Base-by-base conservation (phyloP, 2,329 filamentous ascomycete genomes). In the Fusarium mexicanum region DNA sequence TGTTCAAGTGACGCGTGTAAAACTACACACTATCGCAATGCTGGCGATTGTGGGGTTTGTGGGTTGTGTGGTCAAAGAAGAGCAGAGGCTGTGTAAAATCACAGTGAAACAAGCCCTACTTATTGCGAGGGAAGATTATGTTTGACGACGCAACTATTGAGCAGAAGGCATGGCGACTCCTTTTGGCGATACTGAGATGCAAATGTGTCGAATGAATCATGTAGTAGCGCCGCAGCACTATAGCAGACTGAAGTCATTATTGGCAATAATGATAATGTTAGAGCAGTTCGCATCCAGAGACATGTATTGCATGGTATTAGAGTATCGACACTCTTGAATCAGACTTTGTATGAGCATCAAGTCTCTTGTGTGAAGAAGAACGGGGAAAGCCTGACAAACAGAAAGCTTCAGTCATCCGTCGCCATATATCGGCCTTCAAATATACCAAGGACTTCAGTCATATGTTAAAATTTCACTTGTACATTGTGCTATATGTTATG, bases 41-140 rank as follows among this genome's bases (percentile, higher is more conserved):
- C 91, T 17, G 89, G 87, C 3, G 93, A 95, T 80, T 90, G 87
- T 72, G 91, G 91, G 12, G 80, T 91, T 2, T 96, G 93, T 79
- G 92, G 93, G 8, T 81, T 93, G 10, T 96, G 93, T 79, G 91
- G 91, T 24, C 82, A 81, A 74, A 84, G 81, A 73, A 82, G 76
- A 74, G 26, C n/a, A 35, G 51, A 50, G 35, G 47, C 18, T 43
- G 55, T 35, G 29, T 72, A 64, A 43, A 26, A n/a, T 26, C 14
- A 2, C 26, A 20, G 24, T 38, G 37, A n/a, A 20, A 31, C 37
- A 50, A 61, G n/a, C 37, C 35, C 29, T 71, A 26, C 51, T 57
- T 64, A 31, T 43, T 51, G 47, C 58, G 40, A 35, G 33, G 26
- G n/a, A 43, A 57, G 13, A 41, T 29, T 16, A 20, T 48, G 5